These are phyloP conservation scores for Cystobasidium pallidum DNA, from an alignment of 1,284 basidiomycete species.

Conservation along the genomic window DNA sequence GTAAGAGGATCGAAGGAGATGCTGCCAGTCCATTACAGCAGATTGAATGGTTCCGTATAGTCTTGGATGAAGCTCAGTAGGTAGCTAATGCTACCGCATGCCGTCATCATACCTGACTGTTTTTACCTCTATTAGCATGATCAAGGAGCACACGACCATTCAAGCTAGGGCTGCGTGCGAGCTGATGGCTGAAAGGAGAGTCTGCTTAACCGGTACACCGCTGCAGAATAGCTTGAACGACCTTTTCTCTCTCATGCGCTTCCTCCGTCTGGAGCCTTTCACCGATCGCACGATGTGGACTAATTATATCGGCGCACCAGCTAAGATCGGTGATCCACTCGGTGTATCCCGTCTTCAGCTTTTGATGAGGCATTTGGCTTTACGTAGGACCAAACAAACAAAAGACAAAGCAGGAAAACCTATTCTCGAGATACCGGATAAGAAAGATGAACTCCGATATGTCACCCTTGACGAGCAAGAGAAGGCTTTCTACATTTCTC, in stretches of 20 bases:
- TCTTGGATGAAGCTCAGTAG: slow-evolving; percentile 97
- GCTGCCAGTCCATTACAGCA: slow-evolving; percentile 83
- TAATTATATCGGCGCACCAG: slow-evolving; percentile 85
- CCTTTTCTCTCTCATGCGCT: slow-evolving; percentile 93
- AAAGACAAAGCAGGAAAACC: slow-evolving; percentile 76
- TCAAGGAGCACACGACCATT: slow-evolving; percentile 93
- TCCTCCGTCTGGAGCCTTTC: slow-evolving; percentile 87
- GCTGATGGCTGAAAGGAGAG: slow-evolving; percentile 85
- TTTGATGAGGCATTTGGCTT: slow-evolving; percentile 94
- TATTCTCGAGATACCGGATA: slow-evolving; percentile 84
- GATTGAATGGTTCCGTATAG: slow-evolving; percentile 96
- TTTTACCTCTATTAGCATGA: slow-evolving; percentile 66
- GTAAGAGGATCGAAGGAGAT: slow-evolving; percentile 58
- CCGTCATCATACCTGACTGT: slow-evolving; percentile 20
- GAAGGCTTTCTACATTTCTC: slow-evolving; percentile 80
- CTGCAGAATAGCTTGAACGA: slow-evolving; percentile 99
- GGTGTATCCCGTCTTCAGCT: slow-evolving; percentile 92
- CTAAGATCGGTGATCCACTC: slow-evolving; percentile 87
- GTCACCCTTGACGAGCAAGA: slow-evolving; percentile 84
- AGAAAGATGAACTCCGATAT: slow-evolving; percentile 79
- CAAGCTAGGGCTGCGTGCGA: slow-evolving; percentile 94
- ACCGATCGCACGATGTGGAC: slow-evolving; percentile 93
- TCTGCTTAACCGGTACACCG: slow-evolving; percentile 95
- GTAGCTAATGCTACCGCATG: slow-evolving; percentile 55
- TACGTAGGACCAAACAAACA: slow-evolving; percentile 93